phyloP scores from a whole-genome alignment of 108 stramenopile genomes.

The Fragilaria radians region DNA sequence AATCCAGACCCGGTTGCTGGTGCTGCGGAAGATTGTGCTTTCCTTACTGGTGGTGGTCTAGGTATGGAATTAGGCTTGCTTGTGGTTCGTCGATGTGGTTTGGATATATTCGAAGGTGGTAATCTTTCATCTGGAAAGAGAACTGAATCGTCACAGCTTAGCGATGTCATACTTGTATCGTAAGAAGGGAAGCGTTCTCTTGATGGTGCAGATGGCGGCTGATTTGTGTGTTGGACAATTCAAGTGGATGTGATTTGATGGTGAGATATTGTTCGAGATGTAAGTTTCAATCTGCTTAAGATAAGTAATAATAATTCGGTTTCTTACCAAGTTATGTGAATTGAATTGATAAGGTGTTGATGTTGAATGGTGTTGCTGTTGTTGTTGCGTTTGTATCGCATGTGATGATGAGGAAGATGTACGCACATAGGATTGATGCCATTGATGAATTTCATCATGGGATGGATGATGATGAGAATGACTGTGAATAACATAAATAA shows the following conservation, averaged over 20 bases:
- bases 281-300: no score
- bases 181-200: background rate
- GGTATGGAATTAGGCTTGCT: background rate
- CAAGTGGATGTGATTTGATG: no score
- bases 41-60: background rate
- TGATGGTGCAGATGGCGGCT: background rate
- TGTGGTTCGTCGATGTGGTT: background rate
- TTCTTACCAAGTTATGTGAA: no score
- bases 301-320: no score
- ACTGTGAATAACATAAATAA: slow-evolving; percentile 1
- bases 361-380: background rate
- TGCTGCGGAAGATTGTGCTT: slow-evolving; percentile 1
- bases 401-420: no score
- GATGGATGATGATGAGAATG: background rate
- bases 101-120: no score
- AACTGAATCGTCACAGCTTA: background rate
- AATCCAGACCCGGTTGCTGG: background rate
- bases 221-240: no score
- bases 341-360: no score
- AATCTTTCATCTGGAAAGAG: background rate
- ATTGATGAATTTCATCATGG: background rate
- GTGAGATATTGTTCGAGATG: no score
- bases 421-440: background rate
- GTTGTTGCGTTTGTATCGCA: background rate
- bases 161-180: background rate